phyloP scores from a whole-genome alignment of 257 asterid species.

The Parsonsia alboflavescens region DNA sequence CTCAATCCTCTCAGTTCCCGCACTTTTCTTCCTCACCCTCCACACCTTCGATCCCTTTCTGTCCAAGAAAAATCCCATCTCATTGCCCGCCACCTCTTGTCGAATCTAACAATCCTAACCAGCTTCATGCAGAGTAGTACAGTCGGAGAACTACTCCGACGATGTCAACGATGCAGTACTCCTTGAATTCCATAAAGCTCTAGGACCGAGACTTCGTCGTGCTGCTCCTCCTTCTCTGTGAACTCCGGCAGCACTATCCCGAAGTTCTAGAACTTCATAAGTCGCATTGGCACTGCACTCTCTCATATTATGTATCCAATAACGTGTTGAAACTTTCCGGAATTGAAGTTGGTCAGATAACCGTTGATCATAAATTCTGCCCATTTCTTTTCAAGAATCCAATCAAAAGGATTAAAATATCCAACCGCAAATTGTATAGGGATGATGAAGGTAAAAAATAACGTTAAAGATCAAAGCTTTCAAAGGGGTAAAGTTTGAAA shows the following conservation, averaged over 20 bases:
- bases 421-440: too few species aligned
- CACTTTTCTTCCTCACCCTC: slow-evolving; percentile 66
- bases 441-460: too few species aligned
- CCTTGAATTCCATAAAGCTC: slow-evolving; percentile 33
- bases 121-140: slow-evolving; percentile 18
- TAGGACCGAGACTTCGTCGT: slow-evolving; percentile 70
- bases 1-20: slow-evolving; percentile 63
- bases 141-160: not conserved
- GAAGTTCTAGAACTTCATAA: slow-evolving; percentile 44
- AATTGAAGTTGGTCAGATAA: too few species aligned
- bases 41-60: slow-evolving; percentile 75
- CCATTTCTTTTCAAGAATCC: too few species aligned
- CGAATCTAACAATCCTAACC: slow-evolving; percentile 43
- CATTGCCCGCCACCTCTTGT: slow-evolving; percentile 69
- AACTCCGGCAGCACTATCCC: slow-evolving; percentile 49
- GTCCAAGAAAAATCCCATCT: slow-evolving; percentile 73
- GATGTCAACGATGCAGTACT: slow-evolving; percentile 15
- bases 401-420: too few species aligned
- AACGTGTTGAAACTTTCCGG: slow-evolving; percentile 34
- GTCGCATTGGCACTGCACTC: slow-evolving; percentile 46
- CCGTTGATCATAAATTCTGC: too few species aligned
- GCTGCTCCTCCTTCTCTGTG: slow-evolving; percentile 79
- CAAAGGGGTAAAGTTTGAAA: too few species aligned
- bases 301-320: slow-evolving; percentile 32
- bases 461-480: too few species aligned